Base-by-base conservation (phyloP, 495 filamentous ascomycete genomes). In the Pyronema domesticum region DNA sequence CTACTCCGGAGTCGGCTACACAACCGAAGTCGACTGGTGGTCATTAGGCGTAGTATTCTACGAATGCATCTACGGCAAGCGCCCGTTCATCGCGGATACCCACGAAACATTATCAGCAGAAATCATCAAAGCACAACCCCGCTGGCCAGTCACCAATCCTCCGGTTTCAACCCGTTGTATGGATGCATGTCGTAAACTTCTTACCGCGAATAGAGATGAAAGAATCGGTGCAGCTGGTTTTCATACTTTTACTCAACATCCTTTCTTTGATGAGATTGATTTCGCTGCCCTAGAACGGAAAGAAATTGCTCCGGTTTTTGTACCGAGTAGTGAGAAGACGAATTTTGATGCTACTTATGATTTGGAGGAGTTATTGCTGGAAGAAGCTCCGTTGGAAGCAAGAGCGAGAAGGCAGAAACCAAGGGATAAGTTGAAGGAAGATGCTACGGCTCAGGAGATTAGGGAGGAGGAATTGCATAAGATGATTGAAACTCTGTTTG, bases 301-400 rank as follows among this genome's bases (percentile, higher is more conserved):
- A 65, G 82, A 94, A 66, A 79, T 95, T 54, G 81, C 89, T 48
- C 89, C 91, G 0, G 79, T 96, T 0, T 98, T 98, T 70, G 74
- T 78, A 18, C 91, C 91, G 6, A 94, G 89, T 0, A 84, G 85
- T 47, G 91, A 98, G 49, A 98, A 98, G 75, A 95, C 93, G 6
- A 98, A 98, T 68, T 98, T 98, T 58, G 91, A 98, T 69, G 91
- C 91, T 4, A 98, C 91, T 1, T 98, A 98, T 65, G 91, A 98
- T 69, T 68, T 98, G 52, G 91, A 98, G 65, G 91, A 98, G 67
- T 69, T 98, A 30, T 69, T 98, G 18, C 69, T 98, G 46, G 93
- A 98, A 69, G 91, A 98, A 67, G 93, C 91, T 23, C 91, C 91
- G 10, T 71, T 98, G 5, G 91, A 98, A 68, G 91, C 93, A 35